Base-by-base conservation (phyloP, 192 early-diverging fungal genomes). In the Entrophospora sp. region DNA sequence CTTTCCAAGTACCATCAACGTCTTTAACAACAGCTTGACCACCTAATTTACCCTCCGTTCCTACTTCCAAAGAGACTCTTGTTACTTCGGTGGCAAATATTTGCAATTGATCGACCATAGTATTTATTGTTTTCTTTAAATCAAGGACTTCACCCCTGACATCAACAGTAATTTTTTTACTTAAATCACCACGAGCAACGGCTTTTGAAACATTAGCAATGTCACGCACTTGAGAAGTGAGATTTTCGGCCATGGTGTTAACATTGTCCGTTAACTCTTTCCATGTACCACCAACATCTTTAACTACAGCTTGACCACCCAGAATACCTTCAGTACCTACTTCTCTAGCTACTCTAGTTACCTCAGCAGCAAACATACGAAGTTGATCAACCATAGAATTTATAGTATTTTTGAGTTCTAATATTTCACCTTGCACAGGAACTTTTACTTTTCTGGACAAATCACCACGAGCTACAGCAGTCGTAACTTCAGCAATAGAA, bases 1-100 rank as follows among this genome's bases (percentile, higher is more conserved):
- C 79, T 44, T 83, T 85, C 88, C 88, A 89, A 0, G 83, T 87
- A 20, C 87, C 87, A 34, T 71, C 82, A 0, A 87, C 87, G 16
- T 63, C 75, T 24, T 58, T 71, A 0, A 89, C 87, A 5, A 75
- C 74, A 24, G 88, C 88, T 67, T 87, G 85, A 5, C 86, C 88
- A 9, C 85, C 85, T 4, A 89, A 65, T n/a, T 75, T 75, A 4
- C 88, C 88, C 13, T 87, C 86, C 0, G 88, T 87, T 0, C 88
- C 88, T 22, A 89, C 88, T 64, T 87, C 83, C 14, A 73, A 75
- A 2, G 85, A 75, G 0, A 89, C 85, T 43, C 88, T 74, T 13
- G 88, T 83, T 0, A 89, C 88, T 70, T 89, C 88, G 0, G 72
- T 56, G 1, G 88, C 85, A 75, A 89, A 89, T 2, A 68, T 76